Evolutionary conservation across 257 asterid species (phyloP).

Genomic region (Ajuga chamaepitys): DNA sequence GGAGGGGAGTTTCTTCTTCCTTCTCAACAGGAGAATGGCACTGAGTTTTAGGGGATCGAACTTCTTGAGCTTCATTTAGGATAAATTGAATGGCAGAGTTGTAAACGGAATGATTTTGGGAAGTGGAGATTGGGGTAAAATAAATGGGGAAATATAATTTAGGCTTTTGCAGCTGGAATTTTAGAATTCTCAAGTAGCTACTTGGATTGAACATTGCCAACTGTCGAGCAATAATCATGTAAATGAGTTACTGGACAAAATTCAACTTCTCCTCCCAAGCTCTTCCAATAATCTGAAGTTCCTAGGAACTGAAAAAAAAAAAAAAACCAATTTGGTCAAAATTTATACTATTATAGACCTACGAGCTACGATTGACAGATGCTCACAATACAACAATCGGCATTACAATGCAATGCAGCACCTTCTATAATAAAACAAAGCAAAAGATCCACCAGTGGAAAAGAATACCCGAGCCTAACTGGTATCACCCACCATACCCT

Average conservation of each 20-base stretch:
- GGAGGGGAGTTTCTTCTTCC: constrained; percentile 18
- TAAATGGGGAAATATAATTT: constrained; percentile 12
- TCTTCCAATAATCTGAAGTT: constrained; percentile 78
- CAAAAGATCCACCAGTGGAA: not conserved
- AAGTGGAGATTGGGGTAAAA: constrained; percentile 22
- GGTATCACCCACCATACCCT: too few species aligned
- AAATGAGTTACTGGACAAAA: too few species aligned
- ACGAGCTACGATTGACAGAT: not conserved
- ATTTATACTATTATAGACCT: not conserved
- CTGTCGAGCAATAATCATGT: too few species aligned
- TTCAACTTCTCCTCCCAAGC: constrained; percentile 82
- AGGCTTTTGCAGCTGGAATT: constrained; percentile 24
- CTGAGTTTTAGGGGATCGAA: constrained; percentile 17
- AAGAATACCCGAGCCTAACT: too few species aligned
- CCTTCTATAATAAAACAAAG: not conserved
- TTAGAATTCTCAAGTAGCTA: constrained; percentile 26
- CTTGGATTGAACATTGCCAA: constrained; percentile 12
- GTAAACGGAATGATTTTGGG: constrained; percentile 21
- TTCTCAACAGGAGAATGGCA: constrained; percentile 14
- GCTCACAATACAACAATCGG: not conserved
- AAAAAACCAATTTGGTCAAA: not conserved
- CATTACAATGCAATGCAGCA: not conserved
- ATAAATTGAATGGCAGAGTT: constrained; percentile 62
- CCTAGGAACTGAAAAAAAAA: constrained; percentile 56
- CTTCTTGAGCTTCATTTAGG: constrained; percentile 43